These are phyloP conservation scores for Polyporus arcularius DNA, from an alignment of 768 basidiomycete genomes.

Conservation along the genomic window DNA sequence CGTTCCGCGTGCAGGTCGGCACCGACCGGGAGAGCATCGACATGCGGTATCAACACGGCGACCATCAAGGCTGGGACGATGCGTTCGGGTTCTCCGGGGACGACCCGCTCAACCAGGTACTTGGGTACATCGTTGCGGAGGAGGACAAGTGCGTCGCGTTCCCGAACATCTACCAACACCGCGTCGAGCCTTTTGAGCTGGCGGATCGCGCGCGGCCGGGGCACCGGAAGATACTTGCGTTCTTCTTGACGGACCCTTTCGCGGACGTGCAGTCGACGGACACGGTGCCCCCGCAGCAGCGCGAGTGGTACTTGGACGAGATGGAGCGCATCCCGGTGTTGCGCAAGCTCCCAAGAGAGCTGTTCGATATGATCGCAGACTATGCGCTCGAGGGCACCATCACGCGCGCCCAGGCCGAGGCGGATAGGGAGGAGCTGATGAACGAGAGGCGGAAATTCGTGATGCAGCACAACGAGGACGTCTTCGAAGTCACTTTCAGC, in stretches of 20 bases:
- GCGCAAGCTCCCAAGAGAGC: constrained; percentile 17
- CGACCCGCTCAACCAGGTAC: constrained; percentile 17
- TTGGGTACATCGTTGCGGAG: constrained; percentile 31
- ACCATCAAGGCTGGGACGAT: neutral
- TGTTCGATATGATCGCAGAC: constrained; percentile 17
- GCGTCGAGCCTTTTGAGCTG: constrained; percentile 37
- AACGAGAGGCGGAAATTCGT: constrained; percentile 19
- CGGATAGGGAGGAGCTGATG: constrained; percentile 19
- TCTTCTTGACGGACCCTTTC: constrained; percentile 40
- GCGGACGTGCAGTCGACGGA: constrained; percentile 31
- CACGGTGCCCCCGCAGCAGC: constrained; percentile 33
- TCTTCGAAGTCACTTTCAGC: constrained; percentile 15
- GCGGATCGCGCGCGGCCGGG: constrained; percentile 35
- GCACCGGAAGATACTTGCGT: constrained; percentile 38
- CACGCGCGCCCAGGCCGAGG: constrained; percentile 9
- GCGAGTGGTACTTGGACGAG: constrained; percentile 22
- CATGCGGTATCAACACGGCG: neutral
- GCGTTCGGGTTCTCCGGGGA: constrained; percentile 1
- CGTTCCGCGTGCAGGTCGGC: constrained; percentile 30
- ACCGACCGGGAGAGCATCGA: neutral
- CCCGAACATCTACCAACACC: constrained; percentile 41
- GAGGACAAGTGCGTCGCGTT: constrained; percentile 34
- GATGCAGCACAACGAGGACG: neutral
- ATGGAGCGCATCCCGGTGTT: neutral
- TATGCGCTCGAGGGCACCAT: constrained; percentile 3